Evolutionary conservation across 163 green algal genomes (phyloP), one percentile per base, ranked within the genome.

Genomic region (Scenedesmus sp.): DNA sequence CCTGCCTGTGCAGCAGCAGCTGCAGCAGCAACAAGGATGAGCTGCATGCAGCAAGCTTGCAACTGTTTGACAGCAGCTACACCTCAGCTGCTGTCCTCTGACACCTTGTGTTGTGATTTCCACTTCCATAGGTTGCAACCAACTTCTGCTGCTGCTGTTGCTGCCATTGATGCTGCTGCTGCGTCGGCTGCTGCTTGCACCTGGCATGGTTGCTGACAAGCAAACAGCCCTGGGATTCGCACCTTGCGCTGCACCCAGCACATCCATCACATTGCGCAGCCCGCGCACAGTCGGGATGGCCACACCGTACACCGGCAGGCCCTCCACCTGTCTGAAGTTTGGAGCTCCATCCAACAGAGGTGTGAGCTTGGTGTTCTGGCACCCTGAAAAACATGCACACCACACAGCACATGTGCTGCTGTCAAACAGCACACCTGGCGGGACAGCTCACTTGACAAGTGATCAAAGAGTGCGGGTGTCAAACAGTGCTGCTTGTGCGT

Each of bases 301-400:
- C 12, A 99, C 97, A 12, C 98, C 98, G 90, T 98, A 99, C 26
- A 99, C 97, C 5, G 98, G 98, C 34, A 99, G 90, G 56, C 93
- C 96, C 74, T 96, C 94, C 16, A 99, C 95, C 97, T 99, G 96
- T 4, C 98, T 95, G 87, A 98, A 99, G 93, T 99, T 99, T 54
- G 98, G 98, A 1, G 98, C 98, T 8, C 98, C 98, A 20, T 99
- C 97, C 3, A 99, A 56, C 34, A 99, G 96, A 3, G 98, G 97
- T 3, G 94, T 92, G 1, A 99, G 96, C 92, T 97, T 98, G 83
- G 96, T 99, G 94, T 99, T 99, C 87, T 99, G 98, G 87, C 98
- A 99, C 59, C 98, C 97, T 97, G 95, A 73, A 74, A 52, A 13
- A 26, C 23, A 81, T 88, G 81, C 55, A 54, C 18, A 16, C 67